Evolutionary conservation across 306 rosid genomes (phyloP).

Genomic region (Mucuna pruriens): DNA sequence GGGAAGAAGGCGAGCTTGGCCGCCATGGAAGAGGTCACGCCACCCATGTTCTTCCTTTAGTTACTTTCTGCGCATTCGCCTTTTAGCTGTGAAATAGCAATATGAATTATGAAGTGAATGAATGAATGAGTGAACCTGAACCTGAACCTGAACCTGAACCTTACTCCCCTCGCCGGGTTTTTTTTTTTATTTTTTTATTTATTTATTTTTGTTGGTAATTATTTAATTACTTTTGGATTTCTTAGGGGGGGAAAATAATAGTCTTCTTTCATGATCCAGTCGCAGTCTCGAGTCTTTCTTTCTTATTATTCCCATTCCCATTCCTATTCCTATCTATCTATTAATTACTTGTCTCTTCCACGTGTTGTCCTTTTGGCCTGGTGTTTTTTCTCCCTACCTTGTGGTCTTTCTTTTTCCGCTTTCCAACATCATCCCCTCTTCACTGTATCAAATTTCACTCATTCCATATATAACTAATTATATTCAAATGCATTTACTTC

Average conservation of each 20-base stretch:
- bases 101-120: too few relatives aligned
- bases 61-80: neutral
- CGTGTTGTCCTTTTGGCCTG: slow-evolving; percentile 49
- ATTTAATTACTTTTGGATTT: slow-evolving; percentile 7
- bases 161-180: neutral
- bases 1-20: slow-evolving; percentile 89
- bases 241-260: slow-evolving; percentile 19
- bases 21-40: slow-evolving; percentile 92
- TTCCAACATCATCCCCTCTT: neutral
- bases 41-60: slow-evolving; percentile 57
- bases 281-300: neutral
- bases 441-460: too few relatives aligned
- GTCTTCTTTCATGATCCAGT: neutral
- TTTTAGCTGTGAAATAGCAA: too few relatives aligned
- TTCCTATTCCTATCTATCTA: slow-evolving; percentile 3
- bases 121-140: too few relatives aligned
- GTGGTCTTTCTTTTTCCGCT: neutral
- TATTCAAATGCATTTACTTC: too few relatives aligned
- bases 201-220: neutral
- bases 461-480: too few relatives aligned
- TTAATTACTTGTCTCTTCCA: slow-evolving; percentile 46
- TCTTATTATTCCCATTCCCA: neutral
- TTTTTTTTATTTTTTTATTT: slow-evolving; percentile 22
- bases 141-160: neutral
- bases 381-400: neutral